phyloP scores from a whole-genome alignment of 78 protist genomes.

The Creolimax fragrantissima region DNA sequence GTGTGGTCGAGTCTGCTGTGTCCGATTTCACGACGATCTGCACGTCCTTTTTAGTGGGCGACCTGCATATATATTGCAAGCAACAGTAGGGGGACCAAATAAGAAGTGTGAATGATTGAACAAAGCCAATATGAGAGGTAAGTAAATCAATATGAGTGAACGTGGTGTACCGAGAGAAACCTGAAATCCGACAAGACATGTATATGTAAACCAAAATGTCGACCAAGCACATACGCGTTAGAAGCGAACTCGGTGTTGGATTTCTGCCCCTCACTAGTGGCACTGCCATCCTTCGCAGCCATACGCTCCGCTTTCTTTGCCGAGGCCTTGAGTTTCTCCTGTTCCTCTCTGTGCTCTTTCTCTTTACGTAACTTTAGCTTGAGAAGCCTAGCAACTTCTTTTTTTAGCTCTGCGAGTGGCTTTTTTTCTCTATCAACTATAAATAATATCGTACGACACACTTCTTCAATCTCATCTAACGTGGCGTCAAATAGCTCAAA shows the following conservation, averaged over 20 bases:
- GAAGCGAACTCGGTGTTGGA: not conserved
- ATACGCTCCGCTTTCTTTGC: not conserved
- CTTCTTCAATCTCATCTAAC: not conserved
- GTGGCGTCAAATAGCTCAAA: not conserved
- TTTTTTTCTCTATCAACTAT: not conserved
- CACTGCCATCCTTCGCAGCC: not conserved
- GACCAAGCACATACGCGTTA: too few relatives aligned
- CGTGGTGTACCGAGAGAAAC: too few relatives aligned
- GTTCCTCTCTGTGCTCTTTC: not conserved
- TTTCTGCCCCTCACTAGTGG: not conserved
- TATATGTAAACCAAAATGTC: too few relatives aligned
- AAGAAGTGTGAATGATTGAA: too few relatives aligned
- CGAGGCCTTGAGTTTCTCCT: not conserved
- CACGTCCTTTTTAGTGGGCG: too few relatives aligned
- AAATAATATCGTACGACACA: not conserved
- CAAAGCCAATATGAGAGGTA: too few relatives aligned
- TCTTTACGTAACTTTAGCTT: not conserved
- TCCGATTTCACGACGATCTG: not conserved
- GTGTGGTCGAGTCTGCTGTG: not conserved
- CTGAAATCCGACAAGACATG: too few relatives aligned
- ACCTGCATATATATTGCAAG: too few relatives aligned
- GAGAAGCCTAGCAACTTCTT: not conserved
- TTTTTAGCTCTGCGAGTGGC: not conserved
- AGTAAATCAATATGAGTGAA: too few relatives aligned
- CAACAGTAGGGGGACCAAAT: too few relatives aligned